Conservation (phyloP, 192 early-diverging fungal genomes). For the Backusella westeae region DNA sequence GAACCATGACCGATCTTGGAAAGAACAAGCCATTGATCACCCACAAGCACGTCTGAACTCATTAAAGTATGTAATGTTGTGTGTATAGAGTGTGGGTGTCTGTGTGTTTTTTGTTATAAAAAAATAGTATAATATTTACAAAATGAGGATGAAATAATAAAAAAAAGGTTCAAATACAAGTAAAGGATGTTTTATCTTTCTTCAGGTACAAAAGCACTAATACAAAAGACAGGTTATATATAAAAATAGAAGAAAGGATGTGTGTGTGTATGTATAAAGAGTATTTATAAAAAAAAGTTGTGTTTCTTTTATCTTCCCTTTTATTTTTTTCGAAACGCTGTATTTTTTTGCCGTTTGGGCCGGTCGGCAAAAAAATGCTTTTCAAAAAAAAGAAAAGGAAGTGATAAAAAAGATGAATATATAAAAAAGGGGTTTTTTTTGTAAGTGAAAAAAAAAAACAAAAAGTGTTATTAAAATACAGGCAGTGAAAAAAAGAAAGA, state of each 20-base stretch:
- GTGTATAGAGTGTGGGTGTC: not conserved
- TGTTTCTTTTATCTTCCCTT: not conserved
- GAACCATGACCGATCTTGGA: conserved; percentile 58
- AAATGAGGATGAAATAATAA: not conserved
- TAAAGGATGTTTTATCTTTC: not conserved
- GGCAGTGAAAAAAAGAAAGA: not conserved
- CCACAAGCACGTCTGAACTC: conserved; percentile 37
- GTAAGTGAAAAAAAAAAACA: not conserved
- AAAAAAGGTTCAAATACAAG: not conserved
- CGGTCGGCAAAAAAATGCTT: not conserved
- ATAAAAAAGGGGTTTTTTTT: not conserved
- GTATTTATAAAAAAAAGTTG: not conserved
- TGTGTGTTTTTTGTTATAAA: not conserved
- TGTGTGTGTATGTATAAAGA: not conserved
- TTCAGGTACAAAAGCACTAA: not conserved
- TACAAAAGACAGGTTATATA: not conserved
- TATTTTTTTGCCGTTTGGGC: not conserved
- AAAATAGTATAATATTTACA: conserved; percentile 1
- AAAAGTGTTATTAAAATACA: not conserved
- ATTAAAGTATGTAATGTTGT: not conserved
- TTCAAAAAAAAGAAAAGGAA: not conserved
- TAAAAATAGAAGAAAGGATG: not conserved
- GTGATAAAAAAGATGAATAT: not conserved
- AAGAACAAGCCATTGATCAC: conserved; percentile 51
- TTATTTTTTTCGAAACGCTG: not conserved